phyloP scores from a whole-genome alignment of 2,329 filamentous ascomycete species.

The Aspergillus melleus region DNA sequence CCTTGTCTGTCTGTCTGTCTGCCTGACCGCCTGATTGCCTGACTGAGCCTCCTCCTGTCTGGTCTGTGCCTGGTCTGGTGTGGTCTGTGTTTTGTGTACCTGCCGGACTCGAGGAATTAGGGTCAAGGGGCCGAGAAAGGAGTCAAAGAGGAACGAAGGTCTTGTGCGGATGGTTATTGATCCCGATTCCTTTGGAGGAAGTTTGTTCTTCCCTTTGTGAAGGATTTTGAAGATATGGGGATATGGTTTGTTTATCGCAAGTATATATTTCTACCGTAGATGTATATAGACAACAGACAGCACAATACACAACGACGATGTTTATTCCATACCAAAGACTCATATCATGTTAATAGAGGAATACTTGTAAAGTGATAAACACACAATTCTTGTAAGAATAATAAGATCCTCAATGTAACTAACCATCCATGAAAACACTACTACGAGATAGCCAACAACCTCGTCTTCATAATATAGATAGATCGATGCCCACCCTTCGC shows the following conservation, averaged over 20 bases:
- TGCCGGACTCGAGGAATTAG: neutral
- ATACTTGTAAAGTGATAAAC: no score
- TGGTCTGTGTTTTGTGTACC: no score
- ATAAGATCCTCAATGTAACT: neutral
- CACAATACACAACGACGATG: no score
- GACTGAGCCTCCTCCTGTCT: no score
- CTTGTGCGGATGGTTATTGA: neutral
- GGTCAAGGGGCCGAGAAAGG: neutral
- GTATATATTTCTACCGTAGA: neutral
- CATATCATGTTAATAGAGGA: no score
- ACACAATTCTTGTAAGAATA: neutral
- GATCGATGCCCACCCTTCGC: no score
- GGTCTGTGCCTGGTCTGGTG: no score
- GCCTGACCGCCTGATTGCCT: no score
- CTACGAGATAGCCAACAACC: neutral
- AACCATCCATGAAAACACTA: neutral
- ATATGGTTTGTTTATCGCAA: neutral
- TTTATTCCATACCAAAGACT: no score
- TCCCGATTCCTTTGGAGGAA: neutral
- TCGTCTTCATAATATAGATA: neutral
- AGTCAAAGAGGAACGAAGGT: neutral
- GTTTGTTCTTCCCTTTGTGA: neutral
- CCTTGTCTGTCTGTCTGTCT: neutral
- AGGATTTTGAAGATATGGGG: neutral
- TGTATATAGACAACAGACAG: no score